phyloP scores from a whole-genome alignment of 2,329 filamentous ascomycete genomes.

The Allantophomopsis lycopodina region DNA sequence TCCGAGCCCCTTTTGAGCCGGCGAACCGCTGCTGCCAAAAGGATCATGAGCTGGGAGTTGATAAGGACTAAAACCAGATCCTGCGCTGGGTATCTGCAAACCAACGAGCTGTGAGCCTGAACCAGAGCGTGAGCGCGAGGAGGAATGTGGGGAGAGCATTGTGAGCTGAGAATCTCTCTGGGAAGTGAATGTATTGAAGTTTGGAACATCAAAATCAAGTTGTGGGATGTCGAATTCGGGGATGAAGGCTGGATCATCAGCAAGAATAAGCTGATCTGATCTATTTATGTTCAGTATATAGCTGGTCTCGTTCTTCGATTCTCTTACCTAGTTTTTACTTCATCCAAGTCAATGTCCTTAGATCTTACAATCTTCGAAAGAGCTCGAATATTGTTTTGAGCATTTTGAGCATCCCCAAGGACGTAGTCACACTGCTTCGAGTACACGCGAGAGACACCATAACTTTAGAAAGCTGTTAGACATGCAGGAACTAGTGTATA shows the following conservation, averaged over 20 bases:
- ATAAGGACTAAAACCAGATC: conserved; percentile 20
- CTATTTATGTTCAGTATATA: conserved; percentile 26
- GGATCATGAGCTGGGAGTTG: conserved; percentile 13
- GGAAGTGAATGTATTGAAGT: neutral
- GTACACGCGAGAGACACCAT: conserved; percentile 75
- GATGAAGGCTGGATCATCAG: conserved; percentile 73
- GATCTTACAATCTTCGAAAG: conserved; percentile 45
- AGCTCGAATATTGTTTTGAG: conserved; percentile 58
- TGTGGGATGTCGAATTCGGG: conserved; percentile 49
- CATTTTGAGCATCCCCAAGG: conserved; percentile 63
- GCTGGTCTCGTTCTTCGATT: too few species aligned
- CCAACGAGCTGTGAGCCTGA: too few species aligned
- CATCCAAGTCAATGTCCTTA: conserved; percentile 53
- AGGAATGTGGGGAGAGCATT: too few species aligned
- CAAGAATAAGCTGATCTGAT: conserved; percentile 60
- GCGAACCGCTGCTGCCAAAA: conserved; percentile 16
- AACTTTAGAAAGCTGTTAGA: conserved; percentile 27
- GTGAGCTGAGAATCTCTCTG: too few species aligned
- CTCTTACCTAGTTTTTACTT: conserved; percentile 57
- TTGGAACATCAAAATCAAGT: conserved; percentile 36
- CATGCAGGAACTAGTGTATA: neutral
- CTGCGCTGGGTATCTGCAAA: conserved; percentile 32
- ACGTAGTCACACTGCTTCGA: conserved; percentile 80
- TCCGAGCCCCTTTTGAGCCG: conserved; percentile 16
- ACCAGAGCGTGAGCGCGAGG: too few species aligned